Evolutionary conservation across 2,329 filamentous ascomycete species (phyloP), one percentile per base, ranked within the genome.

Genomic region (Colletotrichum sp.): DNA sequence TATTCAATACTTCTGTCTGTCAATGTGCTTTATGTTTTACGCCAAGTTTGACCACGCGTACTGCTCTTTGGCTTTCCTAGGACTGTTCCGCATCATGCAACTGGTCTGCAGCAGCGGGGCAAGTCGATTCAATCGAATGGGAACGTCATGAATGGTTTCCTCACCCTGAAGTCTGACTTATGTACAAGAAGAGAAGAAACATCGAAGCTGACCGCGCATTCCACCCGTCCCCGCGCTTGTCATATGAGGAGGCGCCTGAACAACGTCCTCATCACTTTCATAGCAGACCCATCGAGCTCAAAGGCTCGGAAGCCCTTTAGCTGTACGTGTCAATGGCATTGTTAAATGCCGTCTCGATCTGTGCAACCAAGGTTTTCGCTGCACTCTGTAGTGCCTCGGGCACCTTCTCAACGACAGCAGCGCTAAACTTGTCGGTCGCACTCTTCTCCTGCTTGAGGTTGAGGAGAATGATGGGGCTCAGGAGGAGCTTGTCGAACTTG

Each of bases 401-500:
- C 6, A 88, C 81, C 80, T 88, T 88, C 4, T 75, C 80, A 9
- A 87, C 75, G 12, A 88, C 80, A 0, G 83, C 84, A 4, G 74
- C 75, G 52, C 83, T 84, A 55, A 88, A 84, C 12, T 85, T 81
- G 28, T 80, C 79, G 0, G 86, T 86, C 0, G 87, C 86, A 2
- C 79, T 76, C 78, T 85, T 83, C 81, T 89, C 82, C 8, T 83
- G 74, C 71, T 85, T 78, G 30, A 90, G 78, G 74, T 85, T 86
- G 19, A 86, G 59, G 52, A 87, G 80, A 44, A 90, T 87, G 44
- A 87, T 78, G 0, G 87, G 86, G 63, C 81, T 83, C 44, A 89
- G 77, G 2, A 87, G 68, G 8, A 88, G 79, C 52, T 81, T 80
- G 77, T 88, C 85, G 73, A 90, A 90, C 76, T 87, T 86, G 25